These are phyloP conservation scores for Neoascochyta sp. DNA, from an alignment of 2,329 filamentous ascomycete species.

Conservation along the genomic window DNA sequence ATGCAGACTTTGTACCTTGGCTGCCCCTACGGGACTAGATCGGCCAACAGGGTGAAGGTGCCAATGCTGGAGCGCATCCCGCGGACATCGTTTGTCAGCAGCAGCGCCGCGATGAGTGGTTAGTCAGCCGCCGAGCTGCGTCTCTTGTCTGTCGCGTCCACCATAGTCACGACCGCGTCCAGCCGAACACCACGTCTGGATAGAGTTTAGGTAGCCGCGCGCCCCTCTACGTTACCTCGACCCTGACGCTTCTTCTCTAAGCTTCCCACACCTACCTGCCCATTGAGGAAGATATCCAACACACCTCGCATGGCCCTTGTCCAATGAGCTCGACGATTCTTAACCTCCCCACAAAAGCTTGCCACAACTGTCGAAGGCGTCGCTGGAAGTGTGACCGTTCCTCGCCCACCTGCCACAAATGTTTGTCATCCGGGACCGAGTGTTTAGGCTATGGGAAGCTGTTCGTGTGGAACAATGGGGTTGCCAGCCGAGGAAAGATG, in stretches of 20 bases:
- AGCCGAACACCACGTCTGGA: too few relatives aligned
- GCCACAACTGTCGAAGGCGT: conserved; percentile 60
- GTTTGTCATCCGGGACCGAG: conserved; percentile 52
- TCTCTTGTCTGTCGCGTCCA: conserved; percentile 8
- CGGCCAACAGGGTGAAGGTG: conserved; percentile 2
- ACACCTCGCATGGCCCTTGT: conserved; percentile 29
- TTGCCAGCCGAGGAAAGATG: conserved; percentile 52
- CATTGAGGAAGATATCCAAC: conserved; percentile 17
- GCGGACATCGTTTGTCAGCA: conserved; percentile 7
- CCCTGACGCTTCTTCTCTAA: conserved; percentile 7
- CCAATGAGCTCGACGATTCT: conserved; percentile 32
- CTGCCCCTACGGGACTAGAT: conserved; percentile 14
- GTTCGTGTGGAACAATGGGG: conserved; percentile 57
- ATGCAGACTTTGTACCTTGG: conserved; percentile 25
- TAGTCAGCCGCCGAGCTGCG: conserved; percentile 9
- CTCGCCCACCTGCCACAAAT: conserved; percentile 58
- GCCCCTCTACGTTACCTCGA: too few relatives aligned
- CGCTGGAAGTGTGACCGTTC: conserved; percentile 62
- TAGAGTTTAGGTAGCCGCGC: too few relatives aligned
- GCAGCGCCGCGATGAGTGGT: conserved; percentile 10
- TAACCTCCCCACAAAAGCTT: conserved; percentile 42
- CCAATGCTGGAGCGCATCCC: conserved; percentile 4
- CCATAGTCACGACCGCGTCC: too few relatives aligned
- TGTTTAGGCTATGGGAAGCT: conserved; percentile 62
- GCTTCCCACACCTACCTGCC: conserved; percentile 2